Evolutionary conservation across 2,329 filamentous ascomycete species (phyloP).

Genomic region (Alternaria hordeiaustralica): DNA sequence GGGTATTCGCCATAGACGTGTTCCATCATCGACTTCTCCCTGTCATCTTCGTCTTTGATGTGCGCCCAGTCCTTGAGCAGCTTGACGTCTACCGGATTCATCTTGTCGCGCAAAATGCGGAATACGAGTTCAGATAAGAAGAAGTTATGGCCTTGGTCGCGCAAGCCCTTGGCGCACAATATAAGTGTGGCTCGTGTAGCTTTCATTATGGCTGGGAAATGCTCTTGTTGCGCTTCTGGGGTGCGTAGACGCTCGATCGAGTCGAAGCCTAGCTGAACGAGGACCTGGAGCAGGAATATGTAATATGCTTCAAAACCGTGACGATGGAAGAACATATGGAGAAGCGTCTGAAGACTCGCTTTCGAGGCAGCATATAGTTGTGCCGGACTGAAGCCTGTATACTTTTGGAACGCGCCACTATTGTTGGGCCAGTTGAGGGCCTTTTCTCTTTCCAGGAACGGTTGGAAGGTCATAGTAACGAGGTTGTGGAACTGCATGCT

Average conservation of each 20-base stretch:
- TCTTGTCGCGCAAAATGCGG: conserved; percentile 10
- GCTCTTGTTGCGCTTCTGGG: not conserved
- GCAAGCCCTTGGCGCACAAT: conserved; percentile 13
- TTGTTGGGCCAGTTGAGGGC: not conserved
- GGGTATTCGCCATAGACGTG: conserved; percentile 1
- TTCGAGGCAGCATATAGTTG: not conserved
- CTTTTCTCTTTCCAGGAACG: not conserved
- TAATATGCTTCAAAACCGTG: conserved; percentile 7
- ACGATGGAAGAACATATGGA: conserved; percentile 6
- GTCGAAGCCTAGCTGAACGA: conserved; percentile 7
- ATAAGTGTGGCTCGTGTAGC: conserved; percentile 9
- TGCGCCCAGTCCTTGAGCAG: conserved; percentile 6
- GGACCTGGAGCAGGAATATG: conserved; percentile 7
- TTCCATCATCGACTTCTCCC: not conserved
- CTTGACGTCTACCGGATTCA: conserved; percentile 5
- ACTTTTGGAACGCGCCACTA: not conserved
- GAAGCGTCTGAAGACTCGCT: conserved; percentile 7
- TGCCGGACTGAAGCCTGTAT: not conserved
- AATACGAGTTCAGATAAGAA: conserved; percentile 8
- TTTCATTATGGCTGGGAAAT: conserved; percentile 1
- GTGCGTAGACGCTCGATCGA: not conserved
- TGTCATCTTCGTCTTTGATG: not conserved
- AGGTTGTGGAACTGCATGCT: conserved; percentile 12
- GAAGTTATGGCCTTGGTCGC: conserved; percentile 11
- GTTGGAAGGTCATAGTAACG: conserved; percentile 7